A percentile compares a stretch with the other conserved stretches of the same genome.
Evolutionary conservation across 2,329 filamentous ascomycete species (phyloP).

Genomic region (Paecilomyces sp.): DNA sequence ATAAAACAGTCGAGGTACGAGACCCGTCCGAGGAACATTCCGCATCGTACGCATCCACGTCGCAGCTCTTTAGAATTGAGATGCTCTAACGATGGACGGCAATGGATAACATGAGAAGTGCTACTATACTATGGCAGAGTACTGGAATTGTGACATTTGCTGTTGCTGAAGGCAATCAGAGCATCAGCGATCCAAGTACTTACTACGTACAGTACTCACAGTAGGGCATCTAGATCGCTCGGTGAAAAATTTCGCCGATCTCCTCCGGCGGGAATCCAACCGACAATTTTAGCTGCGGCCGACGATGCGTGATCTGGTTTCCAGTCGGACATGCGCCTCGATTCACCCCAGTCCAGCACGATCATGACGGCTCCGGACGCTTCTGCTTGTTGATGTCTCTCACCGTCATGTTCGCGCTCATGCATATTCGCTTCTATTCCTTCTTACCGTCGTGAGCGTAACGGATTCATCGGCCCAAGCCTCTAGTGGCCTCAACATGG

Average conservation of each 20-base stretch:
- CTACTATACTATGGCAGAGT: no score
- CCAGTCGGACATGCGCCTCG: not conserved
- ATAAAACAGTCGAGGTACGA: slow-evolving; percentile 69
- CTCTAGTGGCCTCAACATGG: slow-evolving; percentile 18
- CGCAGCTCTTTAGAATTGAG: not conserved
- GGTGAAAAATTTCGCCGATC: not conserved
- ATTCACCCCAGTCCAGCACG: not conserved
- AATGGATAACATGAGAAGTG: not conserved
- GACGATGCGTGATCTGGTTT: not conserved
- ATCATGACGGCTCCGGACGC: slow-evolving; percentile 4
- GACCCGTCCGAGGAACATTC: slow-evolving; percentile 68
- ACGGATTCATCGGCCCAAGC: not conserved
- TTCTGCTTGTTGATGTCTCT: slow-evolving; percentile 9
- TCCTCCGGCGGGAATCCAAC: not conserved
- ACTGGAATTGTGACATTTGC: no score
- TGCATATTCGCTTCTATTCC: slow-evolving; percentile 6
- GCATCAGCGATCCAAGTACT: no score
- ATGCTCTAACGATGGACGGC: not conserved
- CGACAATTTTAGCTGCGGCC: not conserved
- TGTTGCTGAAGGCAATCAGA: no score
- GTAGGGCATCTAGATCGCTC: not conserved
- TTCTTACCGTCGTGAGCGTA: slow-evolving; percentile 5
- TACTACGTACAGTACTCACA: no score
- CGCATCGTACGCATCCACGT: not conserved
- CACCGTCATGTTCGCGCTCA: slow-evolving; percentile 12